Percentiles rank a stretch among this genome's conserved stretches.
phyloP scores from a whole-genome alignment of 202 grass and related monocot genomes.

The Brachypodium distachyon region DNA sequence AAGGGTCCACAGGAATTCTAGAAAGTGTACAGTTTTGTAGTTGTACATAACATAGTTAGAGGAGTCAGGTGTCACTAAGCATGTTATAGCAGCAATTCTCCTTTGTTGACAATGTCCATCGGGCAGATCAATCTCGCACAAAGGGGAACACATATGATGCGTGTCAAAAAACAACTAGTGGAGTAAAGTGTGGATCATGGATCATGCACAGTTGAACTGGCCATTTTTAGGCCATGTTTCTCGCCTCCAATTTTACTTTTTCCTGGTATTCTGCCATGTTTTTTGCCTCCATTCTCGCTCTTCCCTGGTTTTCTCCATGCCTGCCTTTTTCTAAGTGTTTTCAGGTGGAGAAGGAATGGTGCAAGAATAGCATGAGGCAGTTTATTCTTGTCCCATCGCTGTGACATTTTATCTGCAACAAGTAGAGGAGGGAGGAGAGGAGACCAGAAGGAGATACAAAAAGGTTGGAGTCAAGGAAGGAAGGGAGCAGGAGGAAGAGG shows the following conservation, averaged over 20 bases:
- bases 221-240: background rate
- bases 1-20: background rate
- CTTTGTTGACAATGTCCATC: background rate
- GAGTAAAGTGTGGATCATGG: background rate
- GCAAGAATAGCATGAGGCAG: slow-evolving; percentile 47
- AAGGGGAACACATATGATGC: too few species aligned
- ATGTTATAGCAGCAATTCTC: background rate
- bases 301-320: background rate
- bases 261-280: background rate
- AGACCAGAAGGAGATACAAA: background rate
- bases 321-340: background rate
- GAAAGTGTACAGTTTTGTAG: slow-evolving; percentile 58
- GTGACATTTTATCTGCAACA: slow-evolving; percentile 16
- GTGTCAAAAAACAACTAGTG: too few species aligned
- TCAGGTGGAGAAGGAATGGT: background rate
- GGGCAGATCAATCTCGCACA: background rate
- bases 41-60: slow-evolving; percentile 43
- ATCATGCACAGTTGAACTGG: background rate
- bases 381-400: slow-evolving; percentile 11
- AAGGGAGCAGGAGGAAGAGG: slow-evolving; percentile 23
- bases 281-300: background rate
- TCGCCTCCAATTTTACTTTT: background rate
- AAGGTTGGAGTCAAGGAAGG: slow-evolving; percentile 15
- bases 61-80: background rate
- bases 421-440: background rate